phyloP scores from a whole-genome alignment of 305 asterid genomes.

The Solanum chacoense region DNA sequence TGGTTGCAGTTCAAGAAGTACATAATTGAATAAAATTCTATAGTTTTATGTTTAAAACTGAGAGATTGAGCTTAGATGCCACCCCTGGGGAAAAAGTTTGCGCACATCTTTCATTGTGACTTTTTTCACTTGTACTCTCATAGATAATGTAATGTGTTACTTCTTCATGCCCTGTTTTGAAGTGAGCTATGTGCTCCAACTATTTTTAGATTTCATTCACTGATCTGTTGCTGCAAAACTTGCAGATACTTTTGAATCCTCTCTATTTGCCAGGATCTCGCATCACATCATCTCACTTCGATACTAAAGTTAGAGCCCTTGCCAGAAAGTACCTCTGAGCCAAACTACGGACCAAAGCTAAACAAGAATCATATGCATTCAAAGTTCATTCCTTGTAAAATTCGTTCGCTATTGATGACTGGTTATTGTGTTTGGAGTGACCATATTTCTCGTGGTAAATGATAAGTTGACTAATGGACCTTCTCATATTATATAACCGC shows the following conservation, averaged over 20 bases:
- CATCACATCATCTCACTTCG: constrained; percentile 78
- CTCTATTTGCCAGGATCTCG: constrained; percentile 92
- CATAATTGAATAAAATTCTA: neutral
- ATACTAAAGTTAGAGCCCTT: constrained; percentile 86
- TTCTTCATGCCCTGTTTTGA: neutral
- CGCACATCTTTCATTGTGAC: neutral
- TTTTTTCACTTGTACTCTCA: neutral
- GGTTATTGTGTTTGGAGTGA: neutral
- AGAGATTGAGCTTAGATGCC: neutral
- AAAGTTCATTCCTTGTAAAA: neutral
- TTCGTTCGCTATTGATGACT: neutral
- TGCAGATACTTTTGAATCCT: constrained; percentile 89
- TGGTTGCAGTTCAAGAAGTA: neutral
- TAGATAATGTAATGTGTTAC: neutral
- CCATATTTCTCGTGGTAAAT: neutral
- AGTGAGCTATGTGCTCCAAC: neutral
- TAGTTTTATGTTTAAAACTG: neutral
- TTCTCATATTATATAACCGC: neutral
- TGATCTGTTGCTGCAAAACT: constrained; percentile 5
- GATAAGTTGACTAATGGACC: neutral
- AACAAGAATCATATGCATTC: neutral
- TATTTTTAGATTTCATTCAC: neutral
- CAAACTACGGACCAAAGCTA: neutral
- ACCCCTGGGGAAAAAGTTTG: neutral
- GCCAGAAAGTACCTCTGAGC: constrained; percentile 77